A percentile compares a stretch with the other conserved stretches of the same genome.
Evolutionary conservation across 352 stramenopile genomes (phyloP).

Genomic region (Globisporangium nagaii): DNA sequence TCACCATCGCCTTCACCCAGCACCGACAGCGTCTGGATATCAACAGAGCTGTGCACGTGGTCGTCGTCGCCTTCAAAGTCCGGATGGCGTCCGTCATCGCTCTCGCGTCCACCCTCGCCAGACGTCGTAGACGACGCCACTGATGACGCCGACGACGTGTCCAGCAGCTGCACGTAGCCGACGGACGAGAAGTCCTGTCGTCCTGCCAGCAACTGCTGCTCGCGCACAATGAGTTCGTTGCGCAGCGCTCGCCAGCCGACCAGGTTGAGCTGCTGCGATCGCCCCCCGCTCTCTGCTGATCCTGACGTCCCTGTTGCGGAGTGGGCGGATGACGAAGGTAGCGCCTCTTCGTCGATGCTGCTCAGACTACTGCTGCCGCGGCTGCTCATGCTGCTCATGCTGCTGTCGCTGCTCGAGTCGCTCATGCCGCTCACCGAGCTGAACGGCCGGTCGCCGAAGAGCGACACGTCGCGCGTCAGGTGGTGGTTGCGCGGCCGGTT

Average conservation of each 20-base stretch:
- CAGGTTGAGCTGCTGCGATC: slow-evolving; percentile 32
- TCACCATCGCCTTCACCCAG: not conserved
- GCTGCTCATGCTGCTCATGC: slow-evolving; percentile 9
- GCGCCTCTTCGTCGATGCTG: not conserved
- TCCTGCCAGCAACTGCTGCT: slow-evolving; percentile 33
- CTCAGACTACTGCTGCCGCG: not conserved
- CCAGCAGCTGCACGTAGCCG: slow-evolving; percentile 42
- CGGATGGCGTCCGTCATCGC: slow-evolving; percentile 3
- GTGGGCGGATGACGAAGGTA: too few species aligned
- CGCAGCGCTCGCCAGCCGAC: slow-evolving; percentile 51
- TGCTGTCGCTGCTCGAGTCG: slow-evolving; percentile 6
- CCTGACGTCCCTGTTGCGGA: too few species aligned
- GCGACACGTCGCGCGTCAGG: slow-evolving; percentile 14
- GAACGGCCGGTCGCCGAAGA: slow-evolving; percentile 7
- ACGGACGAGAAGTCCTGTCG: slow-evolving; percentile 32
- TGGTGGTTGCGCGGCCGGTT: slow-evolving; percentile 13
- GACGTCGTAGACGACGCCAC: not conserved
- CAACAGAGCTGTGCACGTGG: too few species aligned
- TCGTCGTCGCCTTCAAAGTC: not conserved
- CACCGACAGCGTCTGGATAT: not conserved
- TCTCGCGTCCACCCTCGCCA: slow-evolving; percentile 7
- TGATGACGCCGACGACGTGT: slow-evolving; percentile 22
- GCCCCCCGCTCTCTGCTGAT: not conserved
- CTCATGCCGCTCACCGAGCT: slow-evolving; percentile 2
- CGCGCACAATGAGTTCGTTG: slow-evolving; percentile 43